Evolutionary conservation across 768 basidiomycete genomes (phyloP), one percentile per base, ranked within the genome.

Genomic region (Russula griseocarnosa): DNA sequence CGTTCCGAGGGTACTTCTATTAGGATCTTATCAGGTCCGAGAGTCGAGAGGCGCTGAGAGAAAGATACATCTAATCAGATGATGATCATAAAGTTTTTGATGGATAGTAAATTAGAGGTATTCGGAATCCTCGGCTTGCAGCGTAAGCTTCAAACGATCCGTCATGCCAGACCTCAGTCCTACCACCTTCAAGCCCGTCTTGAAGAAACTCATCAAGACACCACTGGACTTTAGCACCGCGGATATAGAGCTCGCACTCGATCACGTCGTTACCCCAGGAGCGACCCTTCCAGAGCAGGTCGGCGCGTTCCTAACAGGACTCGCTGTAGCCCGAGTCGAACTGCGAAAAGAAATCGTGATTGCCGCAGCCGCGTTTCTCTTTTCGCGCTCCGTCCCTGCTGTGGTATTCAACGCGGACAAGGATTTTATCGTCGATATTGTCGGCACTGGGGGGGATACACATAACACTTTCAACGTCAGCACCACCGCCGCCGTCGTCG

Each of bases 391-490:
- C 3, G 73, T 91, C 58, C 80, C 81, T 47, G 86, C 86, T 1
- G 77, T 76, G 2, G 81, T 92, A 42, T 79, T 86, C 58, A 80
- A 82, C 34, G 73, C 73, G 2, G 82, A 86, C 49, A 74, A 78
- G 6, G 92, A 95, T 73, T 92, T 78, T 64, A 72, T 78, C 44
- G 83, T 87, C 24, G 88, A 90, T 71, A 92, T 96, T 62, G 94
- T 96, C 24, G 94, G 94, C 2, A 94, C 93, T 0, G 94, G 96
- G 13, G 96, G 97, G 8, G 97, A 98, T 75, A 94, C 94, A 0
- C 86, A 94, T 74, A 91, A 98, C 71, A 87, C 95, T 0, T 98
- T 94, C 82, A 98, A 98, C 73, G 95, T 98, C 58, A 95, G 93
- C 72, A 98, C 96, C 1, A 88, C 92, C 2, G 95, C 96, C 3